Evolutionary conservation across 768 basidiomycete species (phyloP), one percentile per base, ranked within the genome.

Genomic region (Phlegmacium glaucopus): DNA sequence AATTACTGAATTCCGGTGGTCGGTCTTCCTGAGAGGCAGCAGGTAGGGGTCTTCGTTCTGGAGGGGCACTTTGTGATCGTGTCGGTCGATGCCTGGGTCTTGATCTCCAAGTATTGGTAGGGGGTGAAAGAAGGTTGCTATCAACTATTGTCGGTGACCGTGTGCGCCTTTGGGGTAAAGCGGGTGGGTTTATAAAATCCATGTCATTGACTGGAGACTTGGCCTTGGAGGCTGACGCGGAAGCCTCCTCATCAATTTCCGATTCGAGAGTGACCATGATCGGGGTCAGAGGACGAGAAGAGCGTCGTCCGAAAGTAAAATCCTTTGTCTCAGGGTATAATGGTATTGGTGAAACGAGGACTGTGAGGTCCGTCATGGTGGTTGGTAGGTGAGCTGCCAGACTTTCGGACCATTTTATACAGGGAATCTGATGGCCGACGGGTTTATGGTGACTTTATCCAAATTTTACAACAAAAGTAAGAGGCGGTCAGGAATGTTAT

Each of bases 301-400:
- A 55, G 37, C 61, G 59, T 25, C 65, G 59, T 4, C 66, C 61
- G 47, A 72, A 71, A 1, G 62, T 53, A 41, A 71, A 69, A 37
- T 60, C 55, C 10, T 58, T 60, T 36, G 66, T 62, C 34, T 58
- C 52, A 28, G 72, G 70, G 51, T 72, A 68, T 39, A 76, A 61
- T 27, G 74, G 72, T 15, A 69, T 68, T 2, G 76, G 74, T n/a
- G 74, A 71, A 35, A 77, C 65, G 38, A 80, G 70, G 25, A 78
- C 75, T 1, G 77, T 78, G 15, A 78, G 68, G 60, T 78, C 78
- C 4, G 77, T 68, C 76, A 78, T 78, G 34, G 55, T 55, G 53
- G 53, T 47, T 22, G 25, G 39, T 15, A 9, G 17, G 26, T 40
- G 18, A 34, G 28, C 26, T 22, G 17, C 25, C 39, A 32, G 26